A percentile compares a stretch with the other conserved stretches of the same genome.
phyloP scores from a whole-genome alignment of 306 rosid genomes.

The Pyrus communis region DNA sequence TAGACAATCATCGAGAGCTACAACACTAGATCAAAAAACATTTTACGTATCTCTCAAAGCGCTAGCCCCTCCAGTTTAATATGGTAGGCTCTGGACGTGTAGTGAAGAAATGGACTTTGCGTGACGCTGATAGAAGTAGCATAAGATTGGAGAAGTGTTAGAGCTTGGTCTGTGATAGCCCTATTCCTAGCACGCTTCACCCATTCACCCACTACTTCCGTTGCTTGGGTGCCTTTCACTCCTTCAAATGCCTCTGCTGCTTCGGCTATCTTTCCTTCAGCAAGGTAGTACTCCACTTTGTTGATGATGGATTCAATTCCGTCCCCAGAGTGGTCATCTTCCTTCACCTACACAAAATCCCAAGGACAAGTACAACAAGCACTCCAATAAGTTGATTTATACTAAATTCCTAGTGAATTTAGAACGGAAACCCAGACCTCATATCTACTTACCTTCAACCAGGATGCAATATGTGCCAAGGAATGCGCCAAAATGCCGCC shows the following conservation, averaged over 20 bases:
- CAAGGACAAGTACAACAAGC: conserved; percentile 10
- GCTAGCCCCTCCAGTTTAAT: neutral
- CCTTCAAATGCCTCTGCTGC: conserved; percentile 87
- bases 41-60: neutral
- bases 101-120: conserved; percentile 24
- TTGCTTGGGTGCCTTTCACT: conserved; percentile 67
- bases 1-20: neutral
- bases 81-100: neutral
- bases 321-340: conserved; percentile 64
- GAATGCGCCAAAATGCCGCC: conserved; percentile 80
- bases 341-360: conserved; percentile 54
- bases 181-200: conserved; percentile 72
- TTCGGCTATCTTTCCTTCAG: conserved; percentile 77
- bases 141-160: conserved; percentile 69
- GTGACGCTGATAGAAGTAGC: conserved; percentile 69
- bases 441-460: conserved; percentile 62
- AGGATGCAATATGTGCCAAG: conserved; percentile 70
- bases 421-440: conserved; percentile 4
- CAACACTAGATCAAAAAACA: conserved; percentile 18
- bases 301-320: conserved; percentile 84
- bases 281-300: conserved; percentile 68
- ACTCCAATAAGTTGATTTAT: conserved; percentile 1
- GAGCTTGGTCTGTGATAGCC: conserved; percentile 94
- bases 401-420: neutral
- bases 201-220: conserved; percentile 66